Percentiles rank a stretch among this genome's conserved stretches.
These are phyloP conservation scores for Pleurostoma richardsiae DNA, from an alignment of 2,329 filamentous ascomycete genomes.

Conservation along the genomic window DNA sequence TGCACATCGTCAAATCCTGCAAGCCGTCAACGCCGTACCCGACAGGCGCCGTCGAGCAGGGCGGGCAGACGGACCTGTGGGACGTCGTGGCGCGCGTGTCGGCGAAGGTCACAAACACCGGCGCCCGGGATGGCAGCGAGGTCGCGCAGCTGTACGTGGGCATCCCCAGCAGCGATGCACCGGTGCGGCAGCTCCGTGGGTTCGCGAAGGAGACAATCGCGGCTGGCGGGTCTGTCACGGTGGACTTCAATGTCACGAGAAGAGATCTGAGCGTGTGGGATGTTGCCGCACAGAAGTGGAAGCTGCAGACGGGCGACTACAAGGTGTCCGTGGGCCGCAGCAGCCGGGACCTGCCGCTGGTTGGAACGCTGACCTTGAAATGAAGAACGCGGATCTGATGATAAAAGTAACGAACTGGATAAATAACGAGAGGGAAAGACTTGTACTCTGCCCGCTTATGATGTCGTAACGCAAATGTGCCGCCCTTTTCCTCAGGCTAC, in stretches of 20 bases:
- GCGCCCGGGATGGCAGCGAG: slow-evolving; percentile 35
- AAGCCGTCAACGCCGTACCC: slow-evolving; percentile 27
- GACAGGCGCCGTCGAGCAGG: slow-evolving; percentile 29
- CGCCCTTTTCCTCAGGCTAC: too few relatives aligned
- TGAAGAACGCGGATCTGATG: too few relatives aligned
- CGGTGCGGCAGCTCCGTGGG: slow-evolving; percentile 55
- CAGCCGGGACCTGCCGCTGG: slow-evolving; percentile 37
- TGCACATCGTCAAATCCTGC: slow-evolving; percentile 25
- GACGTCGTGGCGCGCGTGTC: slow-evolving; percentile 33
- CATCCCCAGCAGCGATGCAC: slow-evolving; percentile 36
- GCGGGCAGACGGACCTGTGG: slow-evolving; percentile 42
- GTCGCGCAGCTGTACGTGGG: slow-evolving; percentile 42
- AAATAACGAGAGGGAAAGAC: too few relatives aligned
- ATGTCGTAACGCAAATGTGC: too few relatives aligned
- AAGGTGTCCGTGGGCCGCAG: slow-evolving; percentile 39
- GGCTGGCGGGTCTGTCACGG: slow-evolving; percentile 33
- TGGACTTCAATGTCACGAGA: slow-evolving; percentile 50
- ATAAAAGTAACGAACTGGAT: too few relatives aligned
- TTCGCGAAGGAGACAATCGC: slow-evolving; percentile 56
- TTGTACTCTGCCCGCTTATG: too few relatives aligned
- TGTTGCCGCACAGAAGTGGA: slow-evolving; percentile 55
- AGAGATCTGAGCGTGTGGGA: slow-evolving; percentile 66
- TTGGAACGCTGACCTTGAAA: slow-evolving; percentile 21
- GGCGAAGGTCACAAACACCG: slow-evolving; percentile 35
- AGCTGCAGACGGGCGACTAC: slow-evolving; percentile 39